phyloP scores from a whole-genome alignment of 2,329 filamentous ascomycete genomes.

The Fusarium virguliforme region DNA sequence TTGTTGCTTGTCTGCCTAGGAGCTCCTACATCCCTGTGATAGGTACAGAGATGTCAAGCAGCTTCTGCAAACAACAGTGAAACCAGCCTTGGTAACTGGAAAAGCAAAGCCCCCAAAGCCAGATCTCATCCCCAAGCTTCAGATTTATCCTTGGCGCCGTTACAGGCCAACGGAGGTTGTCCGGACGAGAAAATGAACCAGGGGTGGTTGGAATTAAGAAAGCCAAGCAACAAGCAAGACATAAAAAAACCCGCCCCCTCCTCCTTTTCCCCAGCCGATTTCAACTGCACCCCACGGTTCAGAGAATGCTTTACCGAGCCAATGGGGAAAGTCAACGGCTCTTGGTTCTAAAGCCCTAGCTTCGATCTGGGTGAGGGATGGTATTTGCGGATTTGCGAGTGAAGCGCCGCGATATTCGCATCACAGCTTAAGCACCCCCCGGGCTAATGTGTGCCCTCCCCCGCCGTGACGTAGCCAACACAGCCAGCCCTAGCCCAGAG shows the following conservation, averaged over 20 bases:
- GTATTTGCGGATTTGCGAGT: constrained; percentile 5
- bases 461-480: constrained; percentile 21
- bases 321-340: not conserved
- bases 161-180: not conserved
- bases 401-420: constrained; percentile 14
- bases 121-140: not conserved
- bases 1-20: not conserved
- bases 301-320: not conserved
- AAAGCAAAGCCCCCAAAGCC: not conserved
- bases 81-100: not conserved
- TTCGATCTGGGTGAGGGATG: not conserved
- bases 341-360: not conserved
- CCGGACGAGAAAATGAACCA: constrained; percentile 1
- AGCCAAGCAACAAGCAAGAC: constrained; percentile 7
- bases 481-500: constrained; percentile 11
- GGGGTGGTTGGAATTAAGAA: not conserved
- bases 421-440: not conserved
- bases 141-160: not conserved
- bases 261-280: not conserved
- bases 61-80: not conserved
- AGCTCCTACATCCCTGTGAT: not conserved
- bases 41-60: too few relatives aligned
- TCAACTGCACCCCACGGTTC: not conserved
- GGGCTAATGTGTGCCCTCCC: not conserved
- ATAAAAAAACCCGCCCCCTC: not conserved